Evolutionary conservation across 1,284 basidiomycete genomes (phyloP).

Genomic region (Cutaneotrichosporon mucoides): DNA sequence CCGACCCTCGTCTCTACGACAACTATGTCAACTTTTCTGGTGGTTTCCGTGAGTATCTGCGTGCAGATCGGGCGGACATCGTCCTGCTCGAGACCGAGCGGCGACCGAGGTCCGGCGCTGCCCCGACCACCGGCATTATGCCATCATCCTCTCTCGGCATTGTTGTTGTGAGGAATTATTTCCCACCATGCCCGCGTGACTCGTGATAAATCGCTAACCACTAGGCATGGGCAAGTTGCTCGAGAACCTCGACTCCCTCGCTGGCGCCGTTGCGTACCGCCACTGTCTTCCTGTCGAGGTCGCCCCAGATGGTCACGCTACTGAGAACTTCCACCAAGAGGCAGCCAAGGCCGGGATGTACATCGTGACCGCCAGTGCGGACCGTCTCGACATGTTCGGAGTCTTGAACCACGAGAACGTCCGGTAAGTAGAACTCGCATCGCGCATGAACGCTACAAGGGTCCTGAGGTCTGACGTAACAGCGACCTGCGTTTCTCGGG

Average conservation of each 20-base stretch:
- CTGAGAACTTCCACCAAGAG: slow-evolving; percentile 53
- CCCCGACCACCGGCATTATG: no score
- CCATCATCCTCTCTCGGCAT: no score
- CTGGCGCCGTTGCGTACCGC: slow-evolving; percentile 75
- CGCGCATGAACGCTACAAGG: no score
- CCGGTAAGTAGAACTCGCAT: not conserved
- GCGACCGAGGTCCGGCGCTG: no score
- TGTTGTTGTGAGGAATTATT: no score
- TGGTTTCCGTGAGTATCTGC: slow-evolving; percentile 39
- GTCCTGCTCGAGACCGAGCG: no score
- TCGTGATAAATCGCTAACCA: not conserved
- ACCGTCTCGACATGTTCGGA: slow-evolving; percentile 55
- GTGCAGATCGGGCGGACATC: no score
- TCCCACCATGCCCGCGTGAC: no score
- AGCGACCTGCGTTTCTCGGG: slow-evolving; percentile 66
- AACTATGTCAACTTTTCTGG: slow-evolving; percentile 47
- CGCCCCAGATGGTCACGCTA: slow-evolving; percentile 17
- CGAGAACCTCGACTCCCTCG: slow-evolving; percentile 67
- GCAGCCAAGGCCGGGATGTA: slow-evolving; percentile 65
- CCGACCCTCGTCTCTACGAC: slow-evolving; percentile 38
- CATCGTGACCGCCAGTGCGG: slow-evolving; percentile 74
- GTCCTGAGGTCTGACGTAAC: not conserved
- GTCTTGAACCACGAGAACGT: slow-evolving; percentile 27
- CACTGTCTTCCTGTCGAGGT: slow-evolving; percentile 57
- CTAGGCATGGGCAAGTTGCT: slow-evolving; percentile 49